Percentiles rank a stretch among this genome's conserved stretches.
Conservation (phyloP, 805 yeast species). For the Cyberlindnera euphorbiae region DNA sequence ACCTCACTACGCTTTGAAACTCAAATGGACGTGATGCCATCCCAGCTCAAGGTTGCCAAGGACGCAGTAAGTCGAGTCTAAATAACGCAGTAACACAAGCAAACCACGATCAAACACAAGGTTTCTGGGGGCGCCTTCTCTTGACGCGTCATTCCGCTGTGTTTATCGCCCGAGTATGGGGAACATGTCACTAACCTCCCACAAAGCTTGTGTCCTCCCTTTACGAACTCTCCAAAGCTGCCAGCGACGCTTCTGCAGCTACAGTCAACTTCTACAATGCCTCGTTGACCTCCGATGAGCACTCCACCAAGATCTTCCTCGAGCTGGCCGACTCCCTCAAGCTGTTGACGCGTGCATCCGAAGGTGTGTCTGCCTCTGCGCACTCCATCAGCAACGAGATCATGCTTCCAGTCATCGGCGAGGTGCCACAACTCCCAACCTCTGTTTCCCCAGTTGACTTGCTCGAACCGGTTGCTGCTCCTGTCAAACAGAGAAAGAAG, state of each 20-base stretch:
- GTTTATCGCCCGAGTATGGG: too few relatives aligned
- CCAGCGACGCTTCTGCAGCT: constrained; percentile 77
- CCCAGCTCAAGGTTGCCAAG: constrained; percentile 23
- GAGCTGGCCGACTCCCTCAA: constrained; percentile 39
- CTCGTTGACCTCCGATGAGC: constrained; percentile 42
- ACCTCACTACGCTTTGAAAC: too few relatives aligned
- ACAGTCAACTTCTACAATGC: constrained; percentile 71
- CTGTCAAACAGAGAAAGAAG: constrained; percentile 35
- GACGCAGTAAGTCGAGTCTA: constrained; percentile 24
- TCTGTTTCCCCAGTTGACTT: constrained; percentile 1
- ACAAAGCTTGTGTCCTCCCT: constrained; percentile 67
- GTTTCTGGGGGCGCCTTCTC: too few relatives aligned
- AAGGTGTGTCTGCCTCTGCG: constrained; percentile 26
- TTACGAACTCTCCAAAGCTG: constrained; percentile 81
- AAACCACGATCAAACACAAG: too few relatives aligned
- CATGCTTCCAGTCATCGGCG: constrained; percentile 12
- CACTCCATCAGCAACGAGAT: constrained; percentile 14
- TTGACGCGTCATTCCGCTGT: too few relatives aligned
- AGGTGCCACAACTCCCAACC: constrained; percentile 5
- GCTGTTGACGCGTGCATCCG: constrained; percentile 34
- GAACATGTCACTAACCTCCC: constrained; percentile 2
- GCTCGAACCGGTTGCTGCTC: constrained; percentile 2
- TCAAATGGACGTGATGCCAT: constrained; percentile 13
- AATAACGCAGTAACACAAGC: too few relatives aligned
- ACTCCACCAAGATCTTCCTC: constrained; percentile 40